phyloP scores from a whole-genome alignment of 495 filamentous ascomycete species.

The Staphylotrichum longicolle region DNA sequence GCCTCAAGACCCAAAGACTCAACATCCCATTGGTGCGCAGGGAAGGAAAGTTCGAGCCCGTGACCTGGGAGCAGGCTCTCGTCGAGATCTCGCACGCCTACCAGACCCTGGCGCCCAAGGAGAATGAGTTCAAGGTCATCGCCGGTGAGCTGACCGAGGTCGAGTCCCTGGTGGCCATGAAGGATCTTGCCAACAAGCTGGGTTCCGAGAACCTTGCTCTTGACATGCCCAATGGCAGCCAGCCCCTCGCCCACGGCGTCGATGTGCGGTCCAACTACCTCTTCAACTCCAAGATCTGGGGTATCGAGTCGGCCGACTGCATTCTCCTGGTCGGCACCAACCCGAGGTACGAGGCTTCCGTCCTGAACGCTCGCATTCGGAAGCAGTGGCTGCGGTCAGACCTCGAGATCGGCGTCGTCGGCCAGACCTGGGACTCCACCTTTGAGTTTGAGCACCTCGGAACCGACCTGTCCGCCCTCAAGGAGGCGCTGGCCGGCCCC shows the following conservation, averaged over 20 bases:
- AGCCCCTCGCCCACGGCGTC: conserved; percentile 86
- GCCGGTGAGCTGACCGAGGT: conserved; percentile 87
- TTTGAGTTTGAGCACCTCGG: conserved; percentile 93
- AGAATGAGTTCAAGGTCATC: conserved; percentile 92
- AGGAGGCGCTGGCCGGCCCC: conserved; percentile 75
- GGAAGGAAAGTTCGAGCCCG: conserved; percentile 83
- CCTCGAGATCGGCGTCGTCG: conserved; percentile 86
- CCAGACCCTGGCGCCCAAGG: conserved; percentile 70
- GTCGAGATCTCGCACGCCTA: conserved; percentile 77
- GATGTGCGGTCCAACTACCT: conserved; percentile 92
- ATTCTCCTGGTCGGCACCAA: conserved; percentile 94
- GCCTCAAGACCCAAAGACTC: conserved; percentile 89
- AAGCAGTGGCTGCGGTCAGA: conserved; percentile 98
- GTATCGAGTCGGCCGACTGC: conserved; percentile 88
- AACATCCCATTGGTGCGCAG: conserved; percentile 88
- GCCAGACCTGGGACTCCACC: conserved; percentile 85
- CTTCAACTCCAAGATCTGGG: conserved; percentile 92
- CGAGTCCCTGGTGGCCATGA: conserved; percentile 92
- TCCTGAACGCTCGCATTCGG: conserved; percentile 90
- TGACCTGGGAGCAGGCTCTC: conserved; percentile 90
- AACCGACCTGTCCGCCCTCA: conserved; percentile 68
- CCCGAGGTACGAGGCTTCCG: conserved; percentile 88
- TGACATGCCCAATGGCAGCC: conserved; percentile 79
- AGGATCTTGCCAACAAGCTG: conserved; percentile 92
- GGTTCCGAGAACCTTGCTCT: conserved; percentile 93